Base-by-base conservation (phyloP, 495 filamentous ascomycete genomes). In the Penicillium dipodomyicola region DNA sequence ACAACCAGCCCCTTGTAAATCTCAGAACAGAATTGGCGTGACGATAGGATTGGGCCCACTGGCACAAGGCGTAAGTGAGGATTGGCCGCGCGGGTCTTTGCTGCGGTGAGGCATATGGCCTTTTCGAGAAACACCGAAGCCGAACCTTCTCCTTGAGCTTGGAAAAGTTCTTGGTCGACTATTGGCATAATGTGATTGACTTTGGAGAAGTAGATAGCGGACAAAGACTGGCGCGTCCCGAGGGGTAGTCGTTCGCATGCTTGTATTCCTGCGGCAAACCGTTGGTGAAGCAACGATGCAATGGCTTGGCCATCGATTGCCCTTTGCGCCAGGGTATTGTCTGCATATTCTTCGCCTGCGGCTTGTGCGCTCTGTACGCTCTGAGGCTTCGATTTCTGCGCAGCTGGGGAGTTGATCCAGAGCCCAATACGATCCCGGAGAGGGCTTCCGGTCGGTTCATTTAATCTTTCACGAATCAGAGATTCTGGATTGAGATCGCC, bases 401-500 rank as follows among this genome's bases (percentile, higher is more conserved):
- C 41, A 19, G 56, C 30, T 23, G 69, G 57, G n/a, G 74, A 68
- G 49, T 59, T 70, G 30, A 78, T 71, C 76, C 75, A 80, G 19
- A 80, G 69, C 14, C 77, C 78, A 46, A 79, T 60, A 15, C 71
- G 72, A 56, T 69, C 70, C 10, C 70, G 67, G 47, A 73, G 64
- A 39, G 71, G 71, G 50, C 58, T 68, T 17, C 67, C 66, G 22
- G 59, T 53, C 1, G 71, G 51, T 33, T 67, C 68, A 44, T 71
- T 58, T 11, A 73, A 47, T 25, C 63, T 68, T 40, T 74, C 72
- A 6, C 72, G 71, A 59, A 80, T 77, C 4, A 75, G 68, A 27
- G 77, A 69, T 61, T 80, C 77, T 8, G 78, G 78, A 52, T 78
- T 80, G 11, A 80, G 62, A 56, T 80, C 75, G 25, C 78, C 78